Evolutionary conservation across 345 rosid genomes (phyloP).

Genomic region (Arabis hirsuta): DNA sequence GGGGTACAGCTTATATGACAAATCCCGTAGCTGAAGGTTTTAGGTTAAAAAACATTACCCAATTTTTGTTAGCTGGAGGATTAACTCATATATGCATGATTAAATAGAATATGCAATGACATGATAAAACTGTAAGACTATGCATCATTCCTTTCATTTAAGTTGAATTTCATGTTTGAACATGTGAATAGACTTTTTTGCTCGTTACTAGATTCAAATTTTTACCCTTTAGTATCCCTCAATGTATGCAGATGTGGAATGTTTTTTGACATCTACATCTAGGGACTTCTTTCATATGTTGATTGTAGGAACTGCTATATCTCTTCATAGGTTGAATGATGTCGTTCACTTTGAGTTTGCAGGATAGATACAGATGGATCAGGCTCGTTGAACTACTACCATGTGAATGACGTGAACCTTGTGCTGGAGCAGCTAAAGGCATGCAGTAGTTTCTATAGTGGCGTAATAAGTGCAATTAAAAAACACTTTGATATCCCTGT

Average conservation of each 20-base stretch:
- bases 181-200: slow-evolving; percentile 18
- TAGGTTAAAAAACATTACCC: slow-evolving; percentile 19
- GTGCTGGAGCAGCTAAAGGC: slow-evolving; percentile 71
- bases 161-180: slow-evolving; percentile 29
- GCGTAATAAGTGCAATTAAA: slow-evolving; percentile 62
- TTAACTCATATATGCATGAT: slow-evolving; percentile 9
- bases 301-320: slow-evolving; percentile 17
- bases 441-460: slow-evolving; percentile 54
- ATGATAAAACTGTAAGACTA: slow-evolving; percentile 13
- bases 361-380: slow-evolving; percentile 70
- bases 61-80: slow-evolving; percentile 9
- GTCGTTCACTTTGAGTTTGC: slow-evolving; percentile 48
- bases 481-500: slow-evolving; percentile 63
- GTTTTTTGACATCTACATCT: slow-evolving; percentile 13
- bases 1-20: slow-evolving; percentile 12
- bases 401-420: slow-evolving; percentile 57
- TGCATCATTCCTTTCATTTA: slow-evolving; percentile 6
- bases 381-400: slow-evolving; percentile 65
- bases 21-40: slow-evolving; percentile 8
- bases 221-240: slow-evolving; percentile 16
- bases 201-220: slow-evolving; percentile 16
- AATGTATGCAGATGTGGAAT: slow-evolving; percentile 16
- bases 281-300: slow-evolving; percentile 24
- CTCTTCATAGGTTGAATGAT: slow-evolving; percentile 35
- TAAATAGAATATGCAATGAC: slow-evolving; percentile 13